phyloP scores from a whole-genome alignment of 306 rosid genomes.

The Sphenostylis stenocarpa region DNA sequence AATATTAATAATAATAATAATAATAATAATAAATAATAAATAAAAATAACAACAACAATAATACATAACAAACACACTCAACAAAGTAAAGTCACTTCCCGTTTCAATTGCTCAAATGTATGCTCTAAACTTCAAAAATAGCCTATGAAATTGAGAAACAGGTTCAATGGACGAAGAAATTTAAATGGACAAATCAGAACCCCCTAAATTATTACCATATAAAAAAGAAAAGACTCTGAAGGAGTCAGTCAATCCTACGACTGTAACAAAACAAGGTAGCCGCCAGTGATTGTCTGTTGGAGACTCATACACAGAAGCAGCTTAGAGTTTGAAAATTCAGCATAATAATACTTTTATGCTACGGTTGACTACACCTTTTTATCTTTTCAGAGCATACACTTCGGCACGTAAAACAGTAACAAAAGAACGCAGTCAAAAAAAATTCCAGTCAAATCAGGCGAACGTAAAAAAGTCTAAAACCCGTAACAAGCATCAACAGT shows the following conservation, averaged over 20 bases:
- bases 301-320: neutral
- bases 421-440: neutral
- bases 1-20: neutral
- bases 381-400: neutral
- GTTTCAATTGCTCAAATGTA: neutral
- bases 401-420: neutral
- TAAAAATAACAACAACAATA: too few relatives aligned
- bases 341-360: neutral
- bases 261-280: neutral
- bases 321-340: neutral
- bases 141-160: neutral
- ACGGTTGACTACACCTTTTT: neutral
- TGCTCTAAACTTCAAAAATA: slow-evolving; percentile 5
- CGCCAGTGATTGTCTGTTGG: too few relatives aligned
- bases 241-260: too few relatives aligned
- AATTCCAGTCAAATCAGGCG: neutral
- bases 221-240: neutral
- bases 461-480: neutral
- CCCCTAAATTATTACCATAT: too few relatives aligned
- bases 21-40: too few relatives aligned
- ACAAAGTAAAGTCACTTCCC: neutral
- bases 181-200: neutral
- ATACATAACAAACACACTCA: too few relatives aligned
- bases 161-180: neutral
- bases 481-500: neutral